Evolutionary conservation across 768 basidiomycete species (phyloP), one percentile per base, ranked within the genome.

Genomic region (Suillus cothurnatus): DNA sequence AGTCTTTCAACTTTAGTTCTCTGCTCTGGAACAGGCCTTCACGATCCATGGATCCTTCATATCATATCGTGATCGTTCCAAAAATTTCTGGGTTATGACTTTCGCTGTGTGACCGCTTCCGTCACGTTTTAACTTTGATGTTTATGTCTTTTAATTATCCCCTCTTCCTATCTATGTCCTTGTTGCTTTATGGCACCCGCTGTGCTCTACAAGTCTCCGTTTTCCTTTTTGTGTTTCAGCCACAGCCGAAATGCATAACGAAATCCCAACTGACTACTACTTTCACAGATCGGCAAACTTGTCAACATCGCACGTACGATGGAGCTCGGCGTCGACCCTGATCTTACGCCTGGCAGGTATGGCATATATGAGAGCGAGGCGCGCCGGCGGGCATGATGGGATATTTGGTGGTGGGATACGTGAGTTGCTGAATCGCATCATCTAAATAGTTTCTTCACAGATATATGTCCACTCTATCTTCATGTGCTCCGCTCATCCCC

Each of bases 381-480:
- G 58, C 76, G 86, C 62, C 74, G 85, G 64, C 76, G 87, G 67
- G 74, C 91, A 7, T 92, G 92, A 90, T 94, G 92, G 92, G 89
- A 91, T 61, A 81, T 92, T 14, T 83, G 87, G 71, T 91, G 85
- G 75, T 92, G 88, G 73, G 93, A 94, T 74, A 71, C 89, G 92
- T 93, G 73, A 70, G 90, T 84, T 21, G 50, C 65, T 4, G 49
- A 28, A 28, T 50, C 14, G 6, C 32, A 23, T 36, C 32, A 17
- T 57, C 36, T 23, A 38, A 5, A 9, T 17, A 4, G 15, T 57
- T 26, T 57, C 14, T 23, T 6, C 4, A 5, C 23, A 57, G 56
- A 57, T 57, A 57, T 26, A 57, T 36, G 23, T 57, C 56, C 9
- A 57, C 56, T 15, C 23, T 57, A 23, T 38, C 56, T 17, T 57